phyloP scores from a whole-genome alignment of 2,329 filamentous ascomycete genomes.

The Pyrenochaeta sp. region DNA sequence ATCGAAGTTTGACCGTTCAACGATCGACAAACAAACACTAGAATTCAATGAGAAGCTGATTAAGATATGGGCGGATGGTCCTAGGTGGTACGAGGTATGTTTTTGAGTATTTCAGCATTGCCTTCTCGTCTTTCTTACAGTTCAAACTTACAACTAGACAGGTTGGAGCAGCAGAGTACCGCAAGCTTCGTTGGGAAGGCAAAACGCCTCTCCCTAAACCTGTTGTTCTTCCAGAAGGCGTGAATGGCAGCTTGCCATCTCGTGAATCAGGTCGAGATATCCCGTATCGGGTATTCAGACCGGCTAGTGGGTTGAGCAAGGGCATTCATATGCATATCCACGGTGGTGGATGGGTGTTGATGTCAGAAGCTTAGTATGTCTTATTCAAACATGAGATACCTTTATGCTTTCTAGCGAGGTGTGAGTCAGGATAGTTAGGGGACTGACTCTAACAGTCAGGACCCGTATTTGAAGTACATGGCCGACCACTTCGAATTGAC shows the following conservation, averaged over 20 bases:
- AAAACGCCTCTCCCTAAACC: constrained; percentile 62
- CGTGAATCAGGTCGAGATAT: constrained; percentile 61
- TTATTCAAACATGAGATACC: not conserved
- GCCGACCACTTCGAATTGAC: constrained; percentile 60
- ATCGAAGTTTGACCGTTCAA: constrained; percentile 54
- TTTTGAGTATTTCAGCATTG: not conserved
- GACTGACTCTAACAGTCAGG: constrained; percentile 49
- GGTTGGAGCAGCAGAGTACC: constrained; percentile 63
- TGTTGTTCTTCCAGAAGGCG: constrained; percentile 55
- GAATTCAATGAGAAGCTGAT: constrained; percentile 57
- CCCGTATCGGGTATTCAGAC: constrained; percentile 62
- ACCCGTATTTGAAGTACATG: constrained; percentile 59
- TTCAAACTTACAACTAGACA: constrained; percentile 23
- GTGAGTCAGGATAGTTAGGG: not conserved
- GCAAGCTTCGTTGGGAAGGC: constrained; percentile 62
- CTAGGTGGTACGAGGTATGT: constrained; percentile 62
- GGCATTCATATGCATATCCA: constrained; percentile 66
- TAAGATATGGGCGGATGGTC: constrained; percentile 53
- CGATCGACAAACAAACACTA: constrained; percentile 52
- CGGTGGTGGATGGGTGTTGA: constrained; percentile 60
- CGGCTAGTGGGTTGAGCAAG: constrained; percentile 54
- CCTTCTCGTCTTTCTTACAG: not conserved
- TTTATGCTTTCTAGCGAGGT: not conserved
- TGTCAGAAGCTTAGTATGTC: constrained; percentile 44
- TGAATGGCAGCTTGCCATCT: constrained; percentile 61